Evolutionary conservation across 148 eudicot species (phyloP).

Genomic region (Rhododendron mucronatum): DNA sequence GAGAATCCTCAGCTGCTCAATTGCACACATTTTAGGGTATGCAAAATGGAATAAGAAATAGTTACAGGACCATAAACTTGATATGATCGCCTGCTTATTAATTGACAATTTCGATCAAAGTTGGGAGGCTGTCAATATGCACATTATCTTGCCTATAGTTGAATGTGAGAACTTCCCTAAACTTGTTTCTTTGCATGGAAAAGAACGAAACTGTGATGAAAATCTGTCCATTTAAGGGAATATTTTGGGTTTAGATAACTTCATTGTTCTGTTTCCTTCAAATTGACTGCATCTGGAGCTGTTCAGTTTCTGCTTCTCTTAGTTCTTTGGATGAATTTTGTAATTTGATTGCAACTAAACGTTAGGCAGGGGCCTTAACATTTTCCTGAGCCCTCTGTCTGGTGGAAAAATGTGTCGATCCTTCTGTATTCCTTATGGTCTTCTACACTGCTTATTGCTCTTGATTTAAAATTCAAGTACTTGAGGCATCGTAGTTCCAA

Average conservation of each 20-base stretch:
- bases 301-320: not conserved
- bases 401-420: slow-evolving; percentile 4
- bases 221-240: not conserved
- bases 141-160: not conserved
- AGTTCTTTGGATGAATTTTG: not conserved
- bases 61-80: not conserved
- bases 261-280: not conserved
- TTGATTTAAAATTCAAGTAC: not conserved
- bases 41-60: not conserved
- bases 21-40: not conserved
- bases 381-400: slow-evolving; percentile 1
- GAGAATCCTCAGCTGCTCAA: not conserved
- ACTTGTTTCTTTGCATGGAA: not conserved
- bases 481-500: not conserved
- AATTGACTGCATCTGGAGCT: not conserved
- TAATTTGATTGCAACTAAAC: slow-evolving; percentile 1
- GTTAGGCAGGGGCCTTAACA: not conserved
- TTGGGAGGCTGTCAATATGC: not conserved
- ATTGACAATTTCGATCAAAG: not conserved
- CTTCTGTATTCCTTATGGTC: not conserved
- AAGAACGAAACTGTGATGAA: not conserved
- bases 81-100: not conserved
- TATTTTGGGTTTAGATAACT: not conserved
- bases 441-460: slow-evolving; percentile 2
- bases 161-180: not conserved